Evolutionary conservation across 225 moss, liverwort and hornwort genomes (phyloP), one percentile per base, ranked within the genome.

Genomic region (Pseudoscleropodium purum): DNA sequence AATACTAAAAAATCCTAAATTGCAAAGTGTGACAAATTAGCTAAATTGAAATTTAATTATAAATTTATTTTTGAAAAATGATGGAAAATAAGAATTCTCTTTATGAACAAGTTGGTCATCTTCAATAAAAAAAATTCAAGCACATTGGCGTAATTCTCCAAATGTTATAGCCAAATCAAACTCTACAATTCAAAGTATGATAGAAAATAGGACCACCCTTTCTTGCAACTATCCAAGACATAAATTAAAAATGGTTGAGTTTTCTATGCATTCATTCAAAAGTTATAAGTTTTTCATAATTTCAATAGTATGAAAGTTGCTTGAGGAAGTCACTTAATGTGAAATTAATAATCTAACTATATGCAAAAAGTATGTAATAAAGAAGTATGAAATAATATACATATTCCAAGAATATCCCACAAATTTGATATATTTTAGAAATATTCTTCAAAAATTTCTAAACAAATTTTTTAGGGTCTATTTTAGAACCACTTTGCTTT

Each of bases 241-340:
- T 3, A 43, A 73, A 43, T 41, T 7, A 15, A 43, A 45, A 16
- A 43, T 45, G 10, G 3, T 73, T 45, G 29, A 73, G 3, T 17
- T 29, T 73, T 17, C 10, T 45, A 74, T 45, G 2, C 74, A 29
- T 74, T 45, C 4, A 45, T 14, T 14, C 7, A 47, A 30, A 47
- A 6, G 30, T 75, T 30, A 30, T 26, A 26, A 15, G 1, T 41
- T 72, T 23, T 41, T 59, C 11, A 13, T 4, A 15, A 24, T 24
- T 25, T 74, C 17, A 45, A 74, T 29, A 45, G 45, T 45, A 2
- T 75, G 0, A 47, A 45, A 45, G 15, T 0, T 0, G 5, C 16
- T 43, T 0, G 1, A 8, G 0, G 6, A 27, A 73, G 73, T 10
- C 5, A 73, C 3, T 43, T 0, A 45, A 1, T 29, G 17, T 73